A percentile compares a stretch with the other conserved stretches of the same genome.
These are phyloP conservation scores for Phytophthora uliginosa DNA, from an alignment of 352 stramenopile genomes.

Conservation along the genomic window DNA sequence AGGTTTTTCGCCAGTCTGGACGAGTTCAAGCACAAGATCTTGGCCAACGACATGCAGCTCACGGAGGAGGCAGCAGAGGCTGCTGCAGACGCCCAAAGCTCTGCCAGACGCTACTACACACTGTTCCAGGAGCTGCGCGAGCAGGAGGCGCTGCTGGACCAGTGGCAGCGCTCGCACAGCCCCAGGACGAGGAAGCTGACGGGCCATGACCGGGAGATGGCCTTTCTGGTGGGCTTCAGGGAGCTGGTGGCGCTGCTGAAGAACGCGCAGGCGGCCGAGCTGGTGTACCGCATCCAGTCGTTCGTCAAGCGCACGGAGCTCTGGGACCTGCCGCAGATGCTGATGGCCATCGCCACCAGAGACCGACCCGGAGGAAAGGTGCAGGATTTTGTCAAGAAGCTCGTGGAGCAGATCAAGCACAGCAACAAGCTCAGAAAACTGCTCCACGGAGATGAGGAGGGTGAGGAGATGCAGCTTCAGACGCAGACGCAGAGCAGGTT, in stretches of 20 bases:
- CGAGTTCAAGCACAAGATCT: constrained; percentile 54
- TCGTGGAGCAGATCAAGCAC: constrained; percentile 70
- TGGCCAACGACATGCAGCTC: constrained; percentile 42
- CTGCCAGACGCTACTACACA: constrained; percentile 33
- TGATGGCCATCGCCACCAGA: constrained; percentile 40
- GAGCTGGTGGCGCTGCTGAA: constrained; percentile 74
- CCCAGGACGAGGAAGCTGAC: constrained; percentile 39
- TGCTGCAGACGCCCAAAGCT: not conserved
- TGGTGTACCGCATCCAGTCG: constrained; percentile 85
- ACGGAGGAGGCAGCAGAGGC: constrained; percentile 22
- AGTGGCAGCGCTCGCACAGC: constrained; percentile 55
- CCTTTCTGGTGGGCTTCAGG: constrained; percentile 69
- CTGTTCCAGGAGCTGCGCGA: constrained; percentile 60
- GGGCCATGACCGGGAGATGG: constrained; percentile 59
- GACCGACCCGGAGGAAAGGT: constrained; percentile 66
- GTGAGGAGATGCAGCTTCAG: constrained; percentile 1
- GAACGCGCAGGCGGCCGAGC: constrained; percentile 62
- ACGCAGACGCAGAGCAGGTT: constrained; percentile 20
- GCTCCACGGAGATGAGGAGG: constrained; percentile 29
- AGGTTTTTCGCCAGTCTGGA: constrained; percentile 46
- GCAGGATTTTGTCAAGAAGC: constrained; percentile 71
- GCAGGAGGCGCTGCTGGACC: constrained; percentile 46
- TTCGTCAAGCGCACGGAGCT: constrained; percentile 76
- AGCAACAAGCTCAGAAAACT: constrained; percentile 38
- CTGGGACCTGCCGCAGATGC: constrained; percentile 66